These are phyloP conservation scores for Cladophialophora yegresii DNA, from an alignment of 2,329 filamentous ascomycete species.

Conservation along the genomic window DNA sequence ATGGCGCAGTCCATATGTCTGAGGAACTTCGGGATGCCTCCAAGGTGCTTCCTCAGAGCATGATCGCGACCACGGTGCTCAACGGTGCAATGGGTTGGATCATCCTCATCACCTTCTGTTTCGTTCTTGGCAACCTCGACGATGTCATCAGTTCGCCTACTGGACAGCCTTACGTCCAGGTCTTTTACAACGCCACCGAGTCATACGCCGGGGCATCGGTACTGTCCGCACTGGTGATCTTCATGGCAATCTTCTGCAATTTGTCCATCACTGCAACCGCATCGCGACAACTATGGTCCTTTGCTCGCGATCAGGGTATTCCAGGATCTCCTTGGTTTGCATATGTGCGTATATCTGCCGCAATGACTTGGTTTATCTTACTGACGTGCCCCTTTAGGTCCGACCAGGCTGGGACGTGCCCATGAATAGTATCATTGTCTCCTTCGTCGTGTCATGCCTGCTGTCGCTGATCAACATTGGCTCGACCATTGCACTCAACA, in stretches of 20 bases:
- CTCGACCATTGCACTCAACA: constrained; percentile 46
- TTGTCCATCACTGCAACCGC: constrained; percentile 44
- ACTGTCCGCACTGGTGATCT: constrained; percentile 41
- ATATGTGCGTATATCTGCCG: constrained; percentile 27
- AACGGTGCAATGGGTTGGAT: constrained; percentile 45
- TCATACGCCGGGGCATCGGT: constrained; percentile 40
- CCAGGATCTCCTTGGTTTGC: constrained; percentile 40
- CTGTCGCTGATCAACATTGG: constrained; percentile 44
- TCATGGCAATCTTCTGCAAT: constrained; percentile 39
- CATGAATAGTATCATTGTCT: constrained; percentile 43
- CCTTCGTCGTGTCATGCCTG: constrained; percentile 50
- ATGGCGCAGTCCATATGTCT: constrained; percentile 38
- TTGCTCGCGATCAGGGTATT: constrained; percentile 48
- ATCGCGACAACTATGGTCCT: constrained; percentile 45
- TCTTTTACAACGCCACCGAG: constrained; percentile 44
- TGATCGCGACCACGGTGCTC: constrained; percentile 43
- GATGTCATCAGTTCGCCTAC: constrained; percentile 41
- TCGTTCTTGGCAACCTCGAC: constrained; percentile 43
- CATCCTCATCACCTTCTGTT: constrained; percentile 44
- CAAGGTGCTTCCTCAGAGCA: constrained; percentile 43
- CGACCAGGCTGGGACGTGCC: constrained; percentile 35
- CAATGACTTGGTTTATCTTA: constrained; percentile 23
- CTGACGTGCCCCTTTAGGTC: constrained; percentile 19
- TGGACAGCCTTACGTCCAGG: constrained; percentile 44
- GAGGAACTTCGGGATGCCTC: constrained; percentile 47